Percentiles rank a stretch among this genome's conserved stretches.
Conservation (phyloP, 192 early-diverging fungal genomes). For the Backusella westeae region DNA sequence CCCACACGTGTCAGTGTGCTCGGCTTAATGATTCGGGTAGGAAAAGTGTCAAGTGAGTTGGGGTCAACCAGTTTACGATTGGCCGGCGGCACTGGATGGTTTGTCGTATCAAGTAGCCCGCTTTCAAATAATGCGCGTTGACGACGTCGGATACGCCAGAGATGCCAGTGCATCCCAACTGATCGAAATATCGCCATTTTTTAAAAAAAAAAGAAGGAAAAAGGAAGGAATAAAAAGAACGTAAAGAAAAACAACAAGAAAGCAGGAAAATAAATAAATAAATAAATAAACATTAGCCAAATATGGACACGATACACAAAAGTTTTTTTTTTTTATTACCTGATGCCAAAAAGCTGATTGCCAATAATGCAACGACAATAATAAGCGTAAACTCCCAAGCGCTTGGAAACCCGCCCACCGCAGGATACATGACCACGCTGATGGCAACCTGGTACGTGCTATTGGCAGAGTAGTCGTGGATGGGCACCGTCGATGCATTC, state of each 20-base stretch:
- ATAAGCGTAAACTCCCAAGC: slow-evolving; percentile 53
- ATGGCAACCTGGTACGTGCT: slow-evolving; percentile 11
- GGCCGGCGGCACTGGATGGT: not conserved
- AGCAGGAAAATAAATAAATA: not conserved
- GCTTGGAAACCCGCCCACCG: slow-evolving; percentile 28
- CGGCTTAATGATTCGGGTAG: slow-evolving; percentile 36
- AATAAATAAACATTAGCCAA: not conserved
- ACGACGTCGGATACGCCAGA: slow-evolving; percentile 30
- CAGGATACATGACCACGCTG: slow-evolving; percentile 24
- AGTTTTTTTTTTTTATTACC: slow-evolving; percentile 23
- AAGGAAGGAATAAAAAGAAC: not conserved
- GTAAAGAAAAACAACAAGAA: not conserved
- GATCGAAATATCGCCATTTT: not conserved
- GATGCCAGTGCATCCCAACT: slow-evolving; percentile 35
- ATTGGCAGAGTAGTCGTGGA: slow-evolving; percentile 15
- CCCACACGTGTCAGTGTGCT: not conserved
- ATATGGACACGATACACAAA: not conserved
- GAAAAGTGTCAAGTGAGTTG: slow-evolving; percentile 22
- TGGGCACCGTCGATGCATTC: slow-evolving; percentile 1
- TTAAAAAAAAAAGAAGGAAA: not conserved
- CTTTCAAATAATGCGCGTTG: slow-evolving; percentile 24
- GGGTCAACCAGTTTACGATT: slow-evolving; percentile 27
- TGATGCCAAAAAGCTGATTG: slow-evolving; percentile 41
- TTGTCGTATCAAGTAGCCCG: slow-evolving; percentile 5
- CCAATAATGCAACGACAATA: slow-evolving; percentile 42